phyloP scores from a whole-genome alignment of 139 green algal species.

The Mesostigma viride region DNA sequence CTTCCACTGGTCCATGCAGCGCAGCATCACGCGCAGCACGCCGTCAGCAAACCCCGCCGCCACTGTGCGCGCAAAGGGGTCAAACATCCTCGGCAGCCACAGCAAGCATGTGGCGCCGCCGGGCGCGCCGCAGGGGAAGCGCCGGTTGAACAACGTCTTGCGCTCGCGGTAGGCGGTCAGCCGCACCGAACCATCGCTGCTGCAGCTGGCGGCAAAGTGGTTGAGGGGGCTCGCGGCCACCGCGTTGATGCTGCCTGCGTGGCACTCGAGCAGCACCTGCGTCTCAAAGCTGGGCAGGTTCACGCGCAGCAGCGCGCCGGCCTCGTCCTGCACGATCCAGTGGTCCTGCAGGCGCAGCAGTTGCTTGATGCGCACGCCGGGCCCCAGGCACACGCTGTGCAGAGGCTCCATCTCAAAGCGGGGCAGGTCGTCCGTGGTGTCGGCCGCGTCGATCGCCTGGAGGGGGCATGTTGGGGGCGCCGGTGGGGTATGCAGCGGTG shows the following conservation, averaged over 20 bases:
- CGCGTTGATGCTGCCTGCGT: constrained; percentile 8
- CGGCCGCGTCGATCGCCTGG: constrained; percentile 15
- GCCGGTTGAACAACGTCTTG: neutral
- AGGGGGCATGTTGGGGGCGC: too few relatives aligned
- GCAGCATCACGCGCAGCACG: constrained; percentile 35
- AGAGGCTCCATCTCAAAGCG: constrained; percentile 24
- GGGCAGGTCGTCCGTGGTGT: constrained; percentile 29
- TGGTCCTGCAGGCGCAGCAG: constrained; percentile 31
- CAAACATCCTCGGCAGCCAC: neutral
- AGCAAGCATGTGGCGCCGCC: constrained; percentile 3
- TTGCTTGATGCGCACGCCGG: constrained; percentile 26
- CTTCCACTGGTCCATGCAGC: constrained; percentile 36
- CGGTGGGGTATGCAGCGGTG: too few relatives aligned
- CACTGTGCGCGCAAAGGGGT: constrained; percentile 11
- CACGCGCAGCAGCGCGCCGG: constrained; percentile 9
- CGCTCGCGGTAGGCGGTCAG: neutral
- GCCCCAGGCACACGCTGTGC: constrained; percentile 21
- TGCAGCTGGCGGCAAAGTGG: constrained; percentile 2
- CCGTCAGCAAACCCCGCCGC: constrained; percentile 46
- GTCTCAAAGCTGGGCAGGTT: neutral
- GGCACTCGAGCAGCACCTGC: constrained; percentile 8
- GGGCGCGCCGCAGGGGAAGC: neutral
- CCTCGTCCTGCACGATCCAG: constrained; percentile 45
- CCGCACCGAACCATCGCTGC: neutral
- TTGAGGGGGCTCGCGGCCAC: neutral